A percentile compares a stretch with the other conserved stretches of the same genome.
phyloP scores from a whole-genome alignment of 257 asterid species.

The Solanum virginianum region DNA sequence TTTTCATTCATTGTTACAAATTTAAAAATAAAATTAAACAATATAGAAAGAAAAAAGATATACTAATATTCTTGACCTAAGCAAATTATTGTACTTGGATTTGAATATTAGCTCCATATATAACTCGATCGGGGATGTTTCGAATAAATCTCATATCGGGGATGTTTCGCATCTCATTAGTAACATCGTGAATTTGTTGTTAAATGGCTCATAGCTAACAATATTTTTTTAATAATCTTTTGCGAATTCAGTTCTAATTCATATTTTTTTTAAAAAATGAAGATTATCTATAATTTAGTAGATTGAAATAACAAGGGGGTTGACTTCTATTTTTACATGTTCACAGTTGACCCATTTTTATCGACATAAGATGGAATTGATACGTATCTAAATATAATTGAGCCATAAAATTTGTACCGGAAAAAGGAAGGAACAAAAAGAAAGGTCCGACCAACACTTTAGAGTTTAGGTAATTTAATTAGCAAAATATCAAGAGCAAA shows the following conservation, averaged over 20 bases:
- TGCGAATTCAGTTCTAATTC: too few species aligned
- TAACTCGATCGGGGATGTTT: too few species aligned
- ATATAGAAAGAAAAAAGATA: neutral
- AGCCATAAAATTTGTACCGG: neutral
- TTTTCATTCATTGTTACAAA: neutral
- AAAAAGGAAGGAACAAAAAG: neutral
- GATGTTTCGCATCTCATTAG: too few species aligned
- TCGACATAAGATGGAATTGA: neutral
- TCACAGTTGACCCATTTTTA: neutral
- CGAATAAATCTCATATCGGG: too few species aligned
- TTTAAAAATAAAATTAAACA: neutral
- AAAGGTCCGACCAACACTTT: neutral
- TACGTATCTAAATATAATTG: neutral
- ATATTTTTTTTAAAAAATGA: too few species aligned
- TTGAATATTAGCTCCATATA: too few species aligned
- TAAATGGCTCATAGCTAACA: too few species aligned
- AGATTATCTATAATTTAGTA: too few species aligned
- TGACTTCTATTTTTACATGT: neutral
- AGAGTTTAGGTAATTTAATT: neutral
- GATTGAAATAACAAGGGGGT: neutral
- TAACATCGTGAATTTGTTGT: too few species aligned
- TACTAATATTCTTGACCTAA: neutral
- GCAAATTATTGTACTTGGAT: neutral
- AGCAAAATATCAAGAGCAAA: neutral
- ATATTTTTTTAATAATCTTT: too few species aligned